Base-by-base conservation (phyloP, 805 yeast genomes). In the Clavispora fructus region DNA sequence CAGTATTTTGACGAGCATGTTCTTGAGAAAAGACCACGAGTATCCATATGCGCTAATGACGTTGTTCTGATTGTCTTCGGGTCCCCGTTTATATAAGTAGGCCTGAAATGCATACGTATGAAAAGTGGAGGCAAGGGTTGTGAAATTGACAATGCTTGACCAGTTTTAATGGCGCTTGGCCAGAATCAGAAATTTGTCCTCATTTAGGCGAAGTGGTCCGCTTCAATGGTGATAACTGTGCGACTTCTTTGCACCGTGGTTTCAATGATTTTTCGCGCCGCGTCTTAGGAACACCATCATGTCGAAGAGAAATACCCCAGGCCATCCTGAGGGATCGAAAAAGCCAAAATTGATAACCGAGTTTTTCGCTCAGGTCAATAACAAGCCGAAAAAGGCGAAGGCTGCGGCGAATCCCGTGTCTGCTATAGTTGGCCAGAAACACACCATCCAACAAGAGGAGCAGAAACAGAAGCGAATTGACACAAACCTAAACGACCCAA, bases 1-100 rank as follows among this genome's bases (percentile, higher is more conserved):
- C 59, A 71, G 75, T 53, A 49, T 64, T 17, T 67, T 78, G 52
- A 69, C 77, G 10, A 68, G 75, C 44, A 59, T 74, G n/a, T 74
- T 65, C 51, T 52, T 67, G 43, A 55, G 69, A 13, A 80, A 80
- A 57, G 80, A 77, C 53, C 63, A 58, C 3, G 71, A 60, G 1
- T 80, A 79, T 55, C 83, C 83, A 0, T 79, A 69, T 56, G 51
- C 48, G 30, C 59, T 62, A 14, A 42, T 64, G 14, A 66, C 59
- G 56, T 48, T 71, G 35, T 59, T 70, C 40, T 70, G 53, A 35
- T 6, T 3, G 5, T 19, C 23, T 19, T 19, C 23, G 5, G 23
- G 23, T 19, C 23, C 23, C 3, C 5, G 23, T 19, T 19, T 19
- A 19, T 19, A 19, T 19, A 19, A 19, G 23, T 19, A 19, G 23